Conservation (phyloP, 2,329 filamentous ascomycete species). For the Tympanopsis confertula region DNA sequence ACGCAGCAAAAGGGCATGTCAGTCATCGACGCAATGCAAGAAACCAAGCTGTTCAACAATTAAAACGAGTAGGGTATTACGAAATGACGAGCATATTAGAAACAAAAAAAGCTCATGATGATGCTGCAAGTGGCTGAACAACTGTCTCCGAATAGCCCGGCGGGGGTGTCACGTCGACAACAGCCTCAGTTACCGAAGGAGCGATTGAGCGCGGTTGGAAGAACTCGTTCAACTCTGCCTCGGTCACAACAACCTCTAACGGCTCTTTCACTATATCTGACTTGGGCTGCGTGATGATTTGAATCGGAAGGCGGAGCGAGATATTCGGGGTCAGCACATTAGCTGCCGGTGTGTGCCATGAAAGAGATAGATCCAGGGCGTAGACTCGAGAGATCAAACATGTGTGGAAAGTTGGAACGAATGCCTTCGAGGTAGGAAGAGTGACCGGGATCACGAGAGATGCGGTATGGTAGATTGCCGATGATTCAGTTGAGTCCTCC, state of each 20-base stretch:
- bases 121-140: too few relatives aligned
- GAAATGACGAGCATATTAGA: too few relatives aligned
- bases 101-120: too few relatives aligned
- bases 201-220: neutral
- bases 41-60: too few relatives aligned
- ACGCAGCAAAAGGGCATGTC: too few relatives aligned
- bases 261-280: neutral
- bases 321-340: neutral
- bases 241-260: neutral
- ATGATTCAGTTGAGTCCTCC: neutral
- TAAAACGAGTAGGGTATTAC: too few relatives aligned
- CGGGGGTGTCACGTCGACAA: neutral
- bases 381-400: constrained; percentile 58
- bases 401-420: constrained; percentile 59
- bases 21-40: too few relatives aligned
- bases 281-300: neutral
- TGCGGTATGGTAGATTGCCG: constrained; percentile 35
- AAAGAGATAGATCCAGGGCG: constrained; percentile 43
- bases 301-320: neutral
- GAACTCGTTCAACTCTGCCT: neutral
- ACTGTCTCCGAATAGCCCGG: too few relatives aligned
- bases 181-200: neutral
- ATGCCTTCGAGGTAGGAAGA: constrained; percentile 46
- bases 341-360: constrained; percentile 32
- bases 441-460: constrained; percentile 51